These are phyloP conservation scores for Miscanthus lutarioriparius DNA, from an alignment of 176 grass and related monocot species.

Conservation along the genomic window DNA sequence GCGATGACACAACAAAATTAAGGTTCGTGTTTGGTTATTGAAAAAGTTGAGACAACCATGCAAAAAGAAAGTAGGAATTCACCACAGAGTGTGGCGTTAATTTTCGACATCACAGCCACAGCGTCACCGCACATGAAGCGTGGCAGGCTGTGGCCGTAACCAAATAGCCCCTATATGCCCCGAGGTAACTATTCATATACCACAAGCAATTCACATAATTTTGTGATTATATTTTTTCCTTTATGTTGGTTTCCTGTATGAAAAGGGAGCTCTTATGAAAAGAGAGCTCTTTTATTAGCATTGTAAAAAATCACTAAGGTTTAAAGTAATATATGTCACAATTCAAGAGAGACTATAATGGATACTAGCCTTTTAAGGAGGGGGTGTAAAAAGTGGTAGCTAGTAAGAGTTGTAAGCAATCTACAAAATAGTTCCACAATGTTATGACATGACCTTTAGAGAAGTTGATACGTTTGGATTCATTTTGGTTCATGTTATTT, in stretches of 20 bases:
- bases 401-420: no score
- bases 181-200: not conserved
- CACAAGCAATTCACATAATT: not conserved
- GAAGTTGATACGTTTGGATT: no score
- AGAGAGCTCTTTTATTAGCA: not conserved
- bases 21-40: not conserved
- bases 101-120: not conserved
- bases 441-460: no score
- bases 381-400: not conserved
- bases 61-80: not conserved
- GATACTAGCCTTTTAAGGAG: not conserved
- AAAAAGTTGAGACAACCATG: not conserved
- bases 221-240: not conserved
- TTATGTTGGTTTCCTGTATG: not conserved
- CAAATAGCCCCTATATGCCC: not conserved
- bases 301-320: not conserved
- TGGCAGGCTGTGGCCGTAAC: not conserved
- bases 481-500: no score
- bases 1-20: not conserved
- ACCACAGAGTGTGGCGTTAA: not conserved
- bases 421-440: no score
- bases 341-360: not conserved
- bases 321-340: not conserved
- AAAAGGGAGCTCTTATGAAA: not conserved
- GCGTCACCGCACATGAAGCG: not conserved